Percentiles rank a stretch among this genome's conserved stretches.
These are phyloP conservation scores for Beauveria medogensis DNA, from an alignment of 2,329 filamentous ascomycete species.

Conservation along the genomic window DNA sequence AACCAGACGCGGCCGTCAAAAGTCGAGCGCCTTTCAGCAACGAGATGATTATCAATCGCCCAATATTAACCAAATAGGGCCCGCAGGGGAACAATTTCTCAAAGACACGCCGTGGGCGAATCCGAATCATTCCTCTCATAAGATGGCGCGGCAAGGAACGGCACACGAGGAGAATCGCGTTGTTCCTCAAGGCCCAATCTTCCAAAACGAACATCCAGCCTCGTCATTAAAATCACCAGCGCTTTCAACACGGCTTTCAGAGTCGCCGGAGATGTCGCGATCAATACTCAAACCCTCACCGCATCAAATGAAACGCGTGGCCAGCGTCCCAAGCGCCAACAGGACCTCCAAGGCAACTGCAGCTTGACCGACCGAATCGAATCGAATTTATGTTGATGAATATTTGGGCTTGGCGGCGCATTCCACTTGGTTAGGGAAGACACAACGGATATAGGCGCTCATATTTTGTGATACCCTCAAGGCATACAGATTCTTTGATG, in stretches of 20 bases:
- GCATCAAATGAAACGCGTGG: conserved; percentile 26
- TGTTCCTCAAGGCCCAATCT: conserved; percentile 7
- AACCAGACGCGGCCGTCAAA: conserved; percentile 27
- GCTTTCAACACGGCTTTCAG: conserved; percentile 23
- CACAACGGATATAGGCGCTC: conserved; percentile 5
- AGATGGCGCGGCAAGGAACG: conserved; percentile 31
- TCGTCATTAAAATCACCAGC: conserved; percentile 18
- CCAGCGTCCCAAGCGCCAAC: conserved; percentile 22
- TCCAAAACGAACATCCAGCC: conserved; percentile 3
- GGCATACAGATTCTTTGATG: conserved; percentile 17
- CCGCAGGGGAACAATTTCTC: conserved; percentile 77
- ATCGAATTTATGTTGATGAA: conserved; percentile 2
- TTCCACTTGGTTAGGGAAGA: conserved; percentile 3
- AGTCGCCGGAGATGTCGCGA: conserved; percentile 37
- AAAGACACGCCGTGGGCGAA: conserved; percentile 91
- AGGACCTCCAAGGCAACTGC: conserved; percentile 29
- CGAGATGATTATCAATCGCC: conserved; percentile 41
- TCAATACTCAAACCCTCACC: conserved; percentile 25
- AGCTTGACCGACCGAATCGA: conserved; percentile 18
- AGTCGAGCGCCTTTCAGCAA: conserved; percentile 29
- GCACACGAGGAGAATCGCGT: conserved; percentile 5
- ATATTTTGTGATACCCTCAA: conserved; percentile 31
- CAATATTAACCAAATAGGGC: conserved; percentile 44
- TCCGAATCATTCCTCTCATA: conserved; percentile 68
- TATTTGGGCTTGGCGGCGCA: not conserved